Conservation (phyloP, 768 basidiomycete genomes). For the Termitomyces titanicus region DNA sequence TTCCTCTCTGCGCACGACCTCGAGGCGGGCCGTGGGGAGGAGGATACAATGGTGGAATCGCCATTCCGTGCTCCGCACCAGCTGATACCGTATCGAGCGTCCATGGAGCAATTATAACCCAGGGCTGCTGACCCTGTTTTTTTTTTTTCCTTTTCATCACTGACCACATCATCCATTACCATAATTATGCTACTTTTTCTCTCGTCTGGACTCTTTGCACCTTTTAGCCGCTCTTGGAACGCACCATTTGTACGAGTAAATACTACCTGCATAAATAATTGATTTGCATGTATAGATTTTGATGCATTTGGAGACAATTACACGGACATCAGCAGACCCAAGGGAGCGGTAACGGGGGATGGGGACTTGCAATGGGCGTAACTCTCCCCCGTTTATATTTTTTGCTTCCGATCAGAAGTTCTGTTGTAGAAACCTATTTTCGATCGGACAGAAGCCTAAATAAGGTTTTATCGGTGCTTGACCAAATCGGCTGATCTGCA, state of each 20-base stretch:
- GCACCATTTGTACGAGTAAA: constrained; percentile 13
- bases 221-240: constrained; percentile 13
- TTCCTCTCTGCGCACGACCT: constrained; percentile 43
- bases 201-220: constrained; percentile 6
- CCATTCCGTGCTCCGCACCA: constrained; percentile 33
- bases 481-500: constrained; percentile 15
- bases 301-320: neutral
- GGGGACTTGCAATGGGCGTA: constrained; percentile 4
- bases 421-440: constrained; percentile 31
- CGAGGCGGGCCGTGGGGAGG: constrained; percentile 29
- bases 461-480: constrained; percentile 12
- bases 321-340: constrained; percentile 9
- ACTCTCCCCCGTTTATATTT: constrained; percentile 11
- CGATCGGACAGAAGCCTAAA: constrained; percentile 20
- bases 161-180: constrained; percentile 7
- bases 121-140: neutral
- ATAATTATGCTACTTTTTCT: constrained; percentile 8
- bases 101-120: constrained; percentile 11
- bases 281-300: constrained; percentile 6
- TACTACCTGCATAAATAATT: constrained; percentile 3
- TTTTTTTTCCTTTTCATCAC: neutral
- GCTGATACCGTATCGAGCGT: constrained; percentile 23
- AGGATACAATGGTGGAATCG: constrained; percentile 43
- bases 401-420: constrained; percentile 41
- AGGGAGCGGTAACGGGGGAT: constrained; percentile 10